phyloP scores from a whole-genome alignment of 768 basidiomycete genomes.

The Hericium erinaceus region DNA sequence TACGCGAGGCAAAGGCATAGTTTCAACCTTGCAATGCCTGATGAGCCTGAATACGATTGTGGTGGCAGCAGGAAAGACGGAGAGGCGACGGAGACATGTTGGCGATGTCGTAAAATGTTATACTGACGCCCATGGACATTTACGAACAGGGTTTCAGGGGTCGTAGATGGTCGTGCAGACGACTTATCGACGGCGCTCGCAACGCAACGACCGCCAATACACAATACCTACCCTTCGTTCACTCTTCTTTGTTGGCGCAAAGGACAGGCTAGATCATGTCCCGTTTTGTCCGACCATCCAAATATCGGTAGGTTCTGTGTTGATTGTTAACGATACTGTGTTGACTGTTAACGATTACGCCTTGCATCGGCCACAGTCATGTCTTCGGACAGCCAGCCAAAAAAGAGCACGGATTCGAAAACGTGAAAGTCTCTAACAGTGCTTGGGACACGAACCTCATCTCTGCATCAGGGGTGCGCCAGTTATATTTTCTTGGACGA shows the following conservation, averaged over 20 bases:
- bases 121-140: background rate
- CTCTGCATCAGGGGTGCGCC: conserved; percentile 68
- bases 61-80: too few species aligned
- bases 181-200: background rate
- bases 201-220: background rate
- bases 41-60: too few species aligned
- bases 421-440: conserved; percentile 76
- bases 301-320: conserved; percentile 57
- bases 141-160: background rate
- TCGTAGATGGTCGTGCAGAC: background rate
- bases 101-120: background rate
- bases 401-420: conserved; percentile 75
- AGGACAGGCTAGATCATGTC: conserved; percentile 42
- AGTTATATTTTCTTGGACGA: background rate
- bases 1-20: too few species aligned
- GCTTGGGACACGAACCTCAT: conserved; percentile 97
- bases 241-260: background rate
- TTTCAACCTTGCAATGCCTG: too few species aligned
- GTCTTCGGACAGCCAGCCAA: conserved; percentile 86
- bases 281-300: conserved; percentile 77
- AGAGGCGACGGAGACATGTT: too few species aligned
- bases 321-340: background rate
- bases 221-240: background rate
- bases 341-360: background rate
- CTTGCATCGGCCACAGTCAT: conserved; percentile 42